Conservation (phyloP, 2,329 filamentous ascomycete species). For the Colletotrichum costaricense region DNA sequence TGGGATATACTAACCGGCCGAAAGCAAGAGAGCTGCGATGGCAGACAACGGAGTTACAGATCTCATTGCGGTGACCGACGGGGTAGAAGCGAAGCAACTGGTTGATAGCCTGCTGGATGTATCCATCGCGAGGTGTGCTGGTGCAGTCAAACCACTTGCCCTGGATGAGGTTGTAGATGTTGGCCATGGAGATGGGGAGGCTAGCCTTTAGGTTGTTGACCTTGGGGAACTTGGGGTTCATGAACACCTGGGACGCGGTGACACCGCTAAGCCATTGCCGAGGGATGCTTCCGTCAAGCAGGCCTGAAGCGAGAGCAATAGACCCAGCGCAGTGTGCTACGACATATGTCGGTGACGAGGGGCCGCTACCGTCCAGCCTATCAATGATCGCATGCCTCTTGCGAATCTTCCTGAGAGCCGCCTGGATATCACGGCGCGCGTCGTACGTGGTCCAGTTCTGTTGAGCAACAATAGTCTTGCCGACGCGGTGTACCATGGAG, state of each 20-base stretch:
- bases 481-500: conserved; percentile 68
- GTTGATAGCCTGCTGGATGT: conserved; percentile 63
- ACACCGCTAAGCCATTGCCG: conserved; percentile 67
- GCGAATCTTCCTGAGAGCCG: conserved; percentile 65
- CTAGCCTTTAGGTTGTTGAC: conserved; percentile 67
- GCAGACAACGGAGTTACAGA: conserved; percentile 71
- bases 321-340: conserved; percentile 74
- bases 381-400: conserved; percentile 40
- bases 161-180: conserved; percentile 57
- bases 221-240: conserved; percentile 68
- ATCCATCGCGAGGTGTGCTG: conserved; percentile 56
- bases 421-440: conserved; percentile 67
- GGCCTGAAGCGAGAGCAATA: conserved; percentile 65
- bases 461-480: conserved; percentile 60
- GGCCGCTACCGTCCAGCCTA: conserved; percentile 35
- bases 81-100: conserved; percentile 70
- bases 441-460: conserved; percentile 69
- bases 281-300: conserved; percentile 71
- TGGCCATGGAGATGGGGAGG: conserved; percentile 59
- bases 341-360: conserved; percentile 59
- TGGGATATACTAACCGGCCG: conserved; percentile 56
- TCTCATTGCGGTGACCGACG: conserved; percentile 58
- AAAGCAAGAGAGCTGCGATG: conserved; percentile 71
- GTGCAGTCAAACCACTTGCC: conserved; percentile 68
- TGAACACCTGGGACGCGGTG: conserved; percentile 70